Evolutionary conservation across 192 early-diverging fungal species (phyloP).

Genomic region (Helicostylum pulchrum): DNA sequence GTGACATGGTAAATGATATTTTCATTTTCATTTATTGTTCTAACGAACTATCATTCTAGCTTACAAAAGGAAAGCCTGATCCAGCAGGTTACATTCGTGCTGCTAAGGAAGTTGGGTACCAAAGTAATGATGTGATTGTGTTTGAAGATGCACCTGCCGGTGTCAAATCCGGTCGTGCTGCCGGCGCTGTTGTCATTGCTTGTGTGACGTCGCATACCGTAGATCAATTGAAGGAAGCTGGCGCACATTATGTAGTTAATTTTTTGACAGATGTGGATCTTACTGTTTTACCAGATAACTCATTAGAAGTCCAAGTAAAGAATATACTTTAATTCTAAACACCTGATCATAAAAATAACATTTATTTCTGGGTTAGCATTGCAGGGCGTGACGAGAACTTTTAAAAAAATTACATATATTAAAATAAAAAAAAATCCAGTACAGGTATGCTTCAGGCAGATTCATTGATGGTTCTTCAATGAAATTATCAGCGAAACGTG

Average conservation of each 20-base stretch:
- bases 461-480: too few species aligned
- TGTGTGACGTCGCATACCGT: conserved; percentile 40
- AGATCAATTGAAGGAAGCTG: conserved; percentile 41
- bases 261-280: conserved; percentile 41
- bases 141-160: conserved; percentile 55
- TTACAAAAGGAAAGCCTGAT: conserved; percentile 21
- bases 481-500: too few species aligned
- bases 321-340: conserved; percentile 10
- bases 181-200: conserved; percentile 39
- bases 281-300: conserved; percentile 32
- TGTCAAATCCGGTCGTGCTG: conserved; percentile 37
- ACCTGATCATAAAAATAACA: too few species aligned
- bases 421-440: too few species aligned
- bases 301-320: conserved; percentile 29
- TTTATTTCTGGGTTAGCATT: too few species aligned
- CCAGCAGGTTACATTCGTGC: conserved; percentile 38
- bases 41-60: not conserved
- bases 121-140: conserved; percentile 45
- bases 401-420: too few species aligned
- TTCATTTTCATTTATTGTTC: too few species aligned
- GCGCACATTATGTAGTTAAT: conserved; percentile 38
- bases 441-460: too few species aligned
- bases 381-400: too few species aligned
- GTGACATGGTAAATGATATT: conserved; percentile 11
- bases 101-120: conserved; percentile 30